Evolutionary conservation across 1,139 yeast genomes (phyloP).

Genomic region (Pichia sp.): DNA sequence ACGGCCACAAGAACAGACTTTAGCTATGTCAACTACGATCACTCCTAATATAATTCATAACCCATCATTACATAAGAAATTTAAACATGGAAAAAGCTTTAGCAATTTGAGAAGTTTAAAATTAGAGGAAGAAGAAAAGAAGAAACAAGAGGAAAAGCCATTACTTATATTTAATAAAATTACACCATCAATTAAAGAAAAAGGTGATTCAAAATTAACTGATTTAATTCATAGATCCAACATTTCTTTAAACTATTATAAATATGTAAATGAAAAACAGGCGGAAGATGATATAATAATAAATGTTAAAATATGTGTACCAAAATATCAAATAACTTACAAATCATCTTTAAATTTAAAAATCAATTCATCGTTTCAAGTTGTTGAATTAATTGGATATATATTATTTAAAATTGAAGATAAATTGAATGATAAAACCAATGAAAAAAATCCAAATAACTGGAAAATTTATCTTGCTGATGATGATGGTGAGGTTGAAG

Average conservation of each 20-base stretch:
- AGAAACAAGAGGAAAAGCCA: background rate
- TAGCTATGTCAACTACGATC: background rate
- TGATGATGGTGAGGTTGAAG: constrained; percentile 75
- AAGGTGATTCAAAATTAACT: constrained; percentile 31
- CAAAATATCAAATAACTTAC: constrained; percentile 25
- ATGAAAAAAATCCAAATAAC: constrained; percentile 43
- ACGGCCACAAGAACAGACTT: background rate
- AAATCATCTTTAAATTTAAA: constrained; percentile 19
- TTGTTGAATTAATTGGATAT: constrained; percentile 62
- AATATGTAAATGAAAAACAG: constrained; percentile 38
- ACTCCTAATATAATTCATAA: background rate
- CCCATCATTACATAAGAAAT: background rate
- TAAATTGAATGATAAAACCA: constrained; percentile 18
- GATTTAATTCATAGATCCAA: constrained; percentile 37
- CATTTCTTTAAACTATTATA: constrained; percentile 49
- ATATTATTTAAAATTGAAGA: constrained; percentile 34
- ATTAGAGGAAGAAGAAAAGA: background rate
- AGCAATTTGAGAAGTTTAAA: background rate
- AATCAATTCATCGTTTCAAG: constrained; percentile 38
- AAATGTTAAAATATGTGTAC: constrained; percentile 29
- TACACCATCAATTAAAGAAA: background rate
- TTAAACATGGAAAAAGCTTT: constrained; percentile 5
- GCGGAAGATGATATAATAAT: constrained; percentile 25
- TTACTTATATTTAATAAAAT: background rate
- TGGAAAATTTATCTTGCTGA: constrained; percentile 70